phyloP scores from a whole-genome alignment of 805 yeast species.

The Spathaspora gorwiae region DNA sequence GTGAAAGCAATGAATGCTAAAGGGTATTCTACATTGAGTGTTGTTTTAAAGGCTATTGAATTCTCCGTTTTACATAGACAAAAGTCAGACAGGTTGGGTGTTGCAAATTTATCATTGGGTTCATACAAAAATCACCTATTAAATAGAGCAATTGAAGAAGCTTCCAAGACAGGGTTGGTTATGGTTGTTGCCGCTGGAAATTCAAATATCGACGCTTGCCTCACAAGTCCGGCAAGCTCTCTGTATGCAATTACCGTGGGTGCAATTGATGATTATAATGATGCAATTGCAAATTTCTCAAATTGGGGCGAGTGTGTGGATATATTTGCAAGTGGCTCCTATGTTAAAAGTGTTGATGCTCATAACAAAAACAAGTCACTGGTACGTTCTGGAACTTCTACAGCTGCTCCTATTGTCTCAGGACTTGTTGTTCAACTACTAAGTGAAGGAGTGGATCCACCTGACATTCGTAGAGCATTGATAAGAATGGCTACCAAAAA shows the following conservation, averaged over 20 bases:
- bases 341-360: conserved; percentile 53
- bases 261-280: conserved; percentile 74
- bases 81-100: conserved; percentile 36
- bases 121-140: conserved; percentile 61
- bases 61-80: conserved; percentile 58
- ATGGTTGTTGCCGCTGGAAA: conserved; percentile 88
- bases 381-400: conserved; percentile 67
- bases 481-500: conserved; percentile 43
- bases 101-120: conserved; percentile 79
- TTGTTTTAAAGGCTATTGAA: conserved; percentile 62
- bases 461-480: conserved; percentile 39
- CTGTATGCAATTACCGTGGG: conserved; percentile 73
- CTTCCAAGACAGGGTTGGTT: conserved; percentile 64
- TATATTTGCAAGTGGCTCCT: conserved; percentile 76
- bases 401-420: conserved; percentile 71
- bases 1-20: conserved; percentile 64
- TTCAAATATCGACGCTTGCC: conserved; percentile 70
- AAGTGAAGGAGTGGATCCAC: conserved; percentile 44
- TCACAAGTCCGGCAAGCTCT: conserved; percentile 82
- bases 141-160: conserved; percentile 73
- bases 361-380: conserved; percentile 20
- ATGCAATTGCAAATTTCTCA: conserved; percentile 70
- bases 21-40: conserved; percentile 69
- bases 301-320: conserved; percentile 92
- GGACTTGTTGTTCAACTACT: conserved; percentile 58